Evolutionary conservation across 176 grass and related monocot genomes (phyloP).

Genomic region (Oryza australiensis): DNA sequence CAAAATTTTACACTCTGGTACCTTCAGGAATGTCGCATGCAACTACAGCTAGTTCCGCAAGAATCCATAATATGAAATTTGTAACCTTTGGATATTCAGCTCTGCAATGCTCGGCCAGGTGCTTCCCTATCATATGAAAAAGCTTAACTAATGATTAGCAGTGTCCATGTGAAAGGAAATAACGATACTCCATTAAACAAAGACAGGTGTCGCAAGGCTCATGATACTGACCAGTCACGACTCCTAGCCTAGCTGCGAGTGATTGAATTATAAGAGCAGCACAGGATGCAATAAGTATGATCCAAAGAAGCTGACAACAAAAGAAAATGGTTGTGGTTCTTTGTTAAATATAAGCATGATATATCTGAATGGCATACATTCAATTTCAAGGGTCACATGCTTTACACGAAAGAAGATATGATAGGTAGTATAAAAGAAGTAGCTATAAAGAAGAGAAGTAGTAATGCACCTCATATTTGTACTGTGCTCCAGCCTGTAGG

Average conservation of each 20-base stretch:
- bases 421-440: not conserved
- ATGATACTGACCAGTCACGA: slow-evolving; percentile 77
- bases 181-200: slow-evolving; percentile 18
- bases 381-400: not conserved
- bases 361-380: not conserved
- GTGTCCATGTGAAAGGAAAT: slow-evolving; percentile 6
- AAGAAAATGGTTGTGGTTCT: slow-evolving; percentile 13
- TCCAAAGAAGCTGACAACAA: slow-evolving; percentile 82
- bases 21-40: slow-evolving; percentile 99
- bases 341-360: slow-evolving; percentile 17
- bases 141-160: slow-evolving; percentile 30
- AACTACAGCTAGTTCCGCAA: slow-evolving; percentile 95
- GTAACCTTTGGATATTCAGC: slow-evolving; percentile 85
- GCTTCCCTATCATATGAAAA: slow-evolving; percentile 63
- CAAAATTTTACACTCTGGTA: slow-evolving; percentile 35
- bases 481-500: slow-evolving; percentile 89
- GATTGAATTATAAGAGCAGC: slow-evolving; percentile 95
- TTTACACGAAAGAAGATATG: not conserved
- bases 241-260: slow-evolving; percentile 90
- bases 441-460: slow-evolving; percentile 13
- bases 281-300: slow-evolving; percentile 95
- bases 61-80: slow-evolving; percentile 92
- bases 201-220: not conserved
- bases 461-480: slow-evolving; percentile 83
- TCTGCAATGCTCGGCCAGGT: slow-evolving; percentile 96